These are phyloP conservation scores for Trichoderma lentiforme DNA, from an alignment of 2,329 filamentous ascomycete genomes.

Conservation along the genomic window DNA sequence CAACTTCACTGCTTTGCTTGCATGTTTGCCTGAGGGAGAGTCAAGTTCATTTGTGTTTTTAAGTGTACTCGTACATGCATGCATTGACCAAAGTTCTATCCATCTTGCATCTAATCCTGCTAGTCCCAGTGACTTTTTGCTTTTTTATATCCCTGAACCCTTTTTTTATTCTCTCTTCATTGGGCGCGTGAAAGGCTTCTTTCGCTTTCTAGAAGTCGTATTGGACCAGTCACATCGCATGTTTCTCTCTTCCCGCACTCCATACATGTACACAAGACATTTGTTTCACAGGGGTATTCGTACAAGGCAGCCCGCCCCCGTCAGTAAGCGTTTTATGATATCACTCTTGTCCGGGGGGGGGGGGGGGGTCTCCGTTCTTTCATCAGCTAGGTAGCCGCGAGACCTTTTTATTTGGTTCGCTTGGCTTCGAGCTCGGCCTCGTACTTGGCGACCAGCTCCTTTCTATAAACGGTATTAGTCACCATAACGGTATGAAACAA, in stretches of 20 bases:
- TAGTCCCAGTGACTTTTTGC: not conserved
- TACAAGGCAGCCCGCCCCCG: slow-evolving; percentile 3
- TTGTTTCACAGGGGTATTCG: slow-evolving; percentile 7
- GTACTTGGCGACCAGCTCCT: slow-evolving; percentile 58
- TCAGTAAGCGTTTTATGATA: not conserved
- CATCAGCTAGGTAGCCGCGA: not conserved
- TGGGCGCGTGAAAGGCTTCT: not conserved
- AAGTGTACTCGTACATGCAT: not conserved
- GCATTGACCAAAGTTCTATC: slow-evolving; percentile 7
- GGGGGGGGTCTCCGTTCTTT: not conserved
- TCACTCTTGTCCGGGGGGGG: not conserved
- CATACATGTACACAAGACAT: not conserved
- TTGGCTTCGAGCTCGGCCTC: slow-evolving; percentile 57
- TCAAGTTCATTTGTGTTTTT: not conserved
- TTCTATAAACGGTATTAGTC: slow-evolving; percentile 37
- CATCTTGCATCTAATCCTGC: slow-evolving; percentile 4
- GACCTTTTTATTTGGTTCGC: slow-evolving; percentile 46
- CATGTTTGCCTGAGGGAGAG: not conserved
- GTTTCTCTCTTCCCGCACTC: not conserved
- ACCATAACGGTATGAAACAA: not conserved
- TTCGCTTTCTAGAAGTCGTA: not conserved
- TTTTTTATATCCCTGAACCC: slow-evolving; percentile 14
- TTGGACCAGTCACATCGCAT: not conserved
- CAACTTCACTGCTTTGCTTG: not conserved
- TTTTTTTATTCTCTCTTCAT: not conserved